Evolutionary conservation across 192 early-diverging fungal species (phyloP).

Genomic region (Obelidium mucronatum): DNA sequence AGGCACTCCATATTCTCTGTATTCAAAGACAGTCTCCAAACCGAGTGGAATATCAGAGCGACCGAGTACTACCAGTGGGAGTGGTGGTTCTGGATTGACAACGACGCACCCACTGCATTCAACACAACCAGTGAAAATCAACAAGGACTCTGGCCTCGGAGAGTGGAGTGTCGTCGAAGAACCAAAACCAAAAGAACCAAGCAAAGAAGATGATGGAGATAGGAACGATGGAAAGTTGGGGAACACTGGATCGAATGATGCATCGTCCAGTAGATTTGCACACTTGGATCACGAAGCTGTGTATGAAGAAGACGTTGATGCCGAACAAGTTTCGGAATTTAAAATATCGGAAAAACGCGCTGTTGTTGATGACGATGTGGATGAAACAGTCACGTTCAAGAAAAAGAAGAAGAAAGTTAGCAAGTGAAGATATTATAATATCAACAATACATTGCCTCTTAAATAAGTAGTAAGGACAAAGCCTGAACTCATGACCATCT

Average conservation of each 20-base stretch:
- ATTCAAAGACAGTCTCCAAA: not conserved
- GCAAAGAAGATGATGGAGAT: not conserved
- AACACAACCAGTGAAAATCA: not conserved
- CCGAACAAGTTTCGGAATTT: slow-evolving; percentile 25
- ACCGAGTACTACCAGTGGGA: too few species aligned
- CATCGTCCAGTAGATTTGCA: not conserved
- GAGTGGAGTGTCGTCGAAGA: slow-evolving; percentile 8
- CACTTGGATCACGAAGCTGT: not conserved
- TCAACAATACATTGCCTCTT: too few species aligned
- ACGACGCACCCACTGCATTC: not conserved
- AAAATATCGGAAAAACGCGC: slow-evolving; percentile 27
- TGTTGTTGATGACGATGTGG: not conserved
- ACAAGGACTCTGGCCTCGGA: slow-evolving; percentile 8
- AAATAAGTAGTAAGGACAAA: too few species aligned
- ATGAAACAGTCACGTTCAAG: slow-evolving; percentile 34
- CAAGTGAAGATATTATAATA: too few species aligned
- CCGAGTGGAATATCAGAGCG: not conserved
- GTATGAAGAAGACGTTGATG: slow-evolving; percentile 30
- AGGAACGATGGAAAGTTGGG: not conserved
- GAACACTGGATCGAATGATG: not conserved
- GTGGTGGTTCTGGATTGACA: not conserved
- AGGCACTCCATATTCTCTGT: too few species aligned
- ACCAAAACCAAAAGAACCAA: not conserved
- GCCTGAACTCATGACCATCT: too few species aligned
- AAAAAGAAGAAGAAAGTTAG: slow-evolving; percentile 29